Evolutionary conservation across 1,284 basidiomycete genomes (phyloP), one percentile per base, ranked within the genome.

Genomic region (Taiwanofungus camphoratus): DNA sequence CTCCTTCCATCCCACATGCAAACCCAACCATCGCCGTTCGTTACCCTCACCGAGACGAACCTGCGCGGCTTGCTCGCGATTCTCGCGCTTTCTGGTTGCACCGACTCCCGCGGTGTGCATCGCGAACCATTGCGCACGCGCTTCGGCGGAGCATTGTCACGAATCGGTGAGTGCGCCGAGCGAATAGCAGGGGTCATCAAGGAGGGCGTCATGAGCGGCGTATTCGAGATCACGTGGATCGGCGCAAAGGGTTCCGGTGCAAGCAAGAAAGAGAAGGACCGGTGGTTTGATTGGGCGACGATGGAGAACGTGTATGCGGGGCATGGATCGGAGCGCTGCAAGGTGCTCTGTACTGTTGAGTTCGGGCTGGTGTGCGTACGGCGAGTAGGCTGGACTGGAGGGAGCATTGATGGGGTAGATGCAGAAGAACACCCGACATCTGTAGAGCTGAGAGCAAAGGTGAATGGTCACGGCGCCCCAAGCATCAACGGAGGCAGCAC

Each of bases 251-350:
- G 46, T 34, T 49, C 49, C 38, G 48, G 48, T 26, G 45, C 45
- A 31, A 49, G 46, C 23, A 37, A 9, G 13, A 32, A 30, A 26
- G 52, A 53, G 41, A 16, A n/a, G 22, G 48, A 47, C 31, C 44
- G 45, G 21, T 49, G 51, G 49, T 66, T 62, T 50, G 58, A 66
- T 45, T 49, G 53, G 35, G 44, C 38, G 30, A 41, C 51, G 39
- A 66, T 66, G 65, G 62, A 65, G 39, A 63, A 65, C 49, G 55
- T 62, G 32, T 65, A 62, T 30, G 60, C 54, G n/a, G 61, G 59
- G 7, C 53, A 54, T 42, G 58, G 51, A 22, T 59, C 54, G 40
- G 55, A 60, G 44, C 51, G 43, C 30, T 52, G 51, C 30, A 49
- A 50, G 18, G 65, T 67, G 24, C 49, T 67, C 39, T 67, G 65